These are phyloP conservation scores for Plasmodium fragile DNA, from an alignment of 169 alveolate species.

Conservation along the genomic window DNA sequence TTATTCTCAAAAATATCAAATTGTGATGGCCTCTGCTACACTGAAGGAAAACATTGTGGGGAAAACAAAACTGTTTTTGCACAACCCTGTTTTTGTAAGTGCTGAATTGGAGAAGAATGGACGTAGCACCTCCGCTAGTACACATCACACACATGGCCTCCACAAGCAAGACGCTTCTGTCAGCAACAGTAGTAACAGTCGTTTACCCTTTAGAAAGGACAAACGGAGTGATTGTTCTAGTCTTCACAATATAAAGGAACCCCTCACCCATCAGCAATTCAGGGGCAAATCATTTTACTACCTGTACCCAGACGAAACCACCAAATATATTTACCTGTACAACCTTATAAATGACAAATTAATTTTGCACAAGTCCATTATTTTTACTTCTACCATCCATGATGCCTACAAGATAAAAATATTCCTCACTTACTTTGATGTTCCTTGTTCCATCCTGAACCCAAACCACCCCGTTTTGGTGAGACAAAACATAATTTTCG, in stretches of 20 bases:
- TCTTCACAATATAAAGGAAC: background rate
- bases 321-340: constrained; percentile 51
- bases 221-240: background rate
- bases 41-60: background rate
- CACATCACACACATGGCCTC: background rate
- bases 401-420: constrained; percentile 62
- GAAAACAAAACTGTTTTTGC: constrained; percentile 34
- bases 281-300: constrained; percentile 54
- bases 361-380: constrained; percentile 25
- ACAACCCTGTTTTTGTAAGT: constrained; percentile 36
- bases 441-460: constrained; percentile 39
- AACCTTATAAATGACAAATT: constrained; percentile 24
- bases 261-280: background rate
- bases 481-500: constrained; percentile 25
- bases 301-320: constrained; percentile 28
- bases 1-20: constrained; percentile 55
- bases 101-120: background rate
- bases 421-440: constrained; percentile 41
- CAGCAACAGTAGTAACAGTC: background rate
- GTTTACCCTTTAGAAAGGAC: background rate
- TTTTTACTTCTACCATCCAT: constrained; percentile 29
- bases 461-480: constrained; percentile 59
- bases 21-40: constrained; percentile 75
- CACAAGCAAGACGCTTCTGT: background rate
- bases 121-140: background rate